Base-by-base conservation (phyloP, 2,329 filamentous ascomycete species). In the Fusarium circinatum region DNA sequence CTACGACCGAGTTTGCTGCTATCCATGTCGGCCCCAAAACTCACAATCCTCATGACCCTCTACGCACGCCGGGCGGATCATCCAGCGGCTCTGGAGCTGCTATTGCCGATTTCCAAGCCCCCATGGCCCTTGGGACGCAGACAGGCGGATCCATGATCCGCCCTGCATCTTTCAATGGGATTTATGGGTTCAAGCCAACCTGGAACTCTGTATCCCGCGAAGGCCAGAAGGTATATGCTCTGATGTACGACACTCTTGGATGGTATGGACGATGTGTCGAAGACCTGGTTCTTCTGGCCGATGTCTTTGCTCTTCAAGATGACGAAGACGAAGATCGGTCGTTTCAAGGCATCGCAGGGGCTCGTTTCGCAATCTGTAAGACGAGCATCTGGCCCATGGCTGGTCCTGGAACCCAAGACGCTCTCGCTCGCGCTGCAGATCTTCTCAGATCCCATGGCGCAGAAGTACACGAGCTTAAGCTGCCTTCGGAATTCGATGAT, bases 151-250 rank as follows among this genome's bases (percentile, higher is more conserved):
- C 89, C 71, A 89, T 85, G 3, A 89, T 93, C 55, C 86, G 91
- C 0, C 91, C 91, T 0, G 91, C 84, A 0, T 91, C 89, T 0
- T 93, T 89, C 81, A 92, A 89, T 73, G 91, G 91, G 14, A 84
- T 91, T n/a, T 93, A 90, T 70, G 90, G 85, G 2, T 83, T 92
- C 71, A 93, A 93, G 78, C 91, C 91, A 11, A 93, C 90, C 0
- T 92, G 90, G 89, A 88, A 88, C 67, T 82, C 89, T 3, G 86
- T 93, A 49, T 90, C 87, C 5, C 85, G 89, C 2, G 91, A 93
- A 78, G 91, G 91, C 1, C 84, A 88, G 63, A 90, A 89, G 79
- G 81, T 89, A 9, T 91, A 89, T 76, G 88, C 89, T 4, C 80
- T 89, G 8, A 89, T 85, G 7, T 83, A 90, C 12, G 91, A 93